phyloP scores from a whole-genome alignment of 768 basidiomycete species.

The Psilocybe sp. region DNA sequence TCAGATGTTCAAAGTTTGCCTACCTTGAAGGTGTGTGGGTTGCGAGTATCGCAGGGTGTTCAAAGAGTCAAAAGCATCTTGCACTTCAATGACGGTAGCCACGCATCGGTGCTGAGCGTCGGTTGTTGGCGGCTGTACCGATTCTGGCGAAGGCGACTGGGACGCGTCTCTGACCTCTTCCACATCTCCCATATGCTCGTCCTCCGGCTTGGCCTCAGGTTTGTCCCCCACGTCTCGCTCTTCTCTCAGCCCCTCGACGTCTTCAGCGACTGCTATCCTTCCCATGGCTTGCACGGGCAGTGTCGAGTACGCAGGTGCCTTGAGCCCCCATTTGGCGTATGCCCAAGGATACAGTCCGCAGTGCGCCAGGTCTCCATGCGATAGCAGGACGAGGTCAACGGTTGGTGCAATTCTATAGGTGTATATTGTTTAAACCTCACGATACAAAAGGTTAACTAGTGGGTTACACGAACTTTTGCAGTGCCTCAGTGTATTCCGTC shows the following conservation, averaged over 20 bases:
- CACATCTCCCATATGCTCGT: conserved; percentile 20
- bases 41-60: conserved; percentile 94
- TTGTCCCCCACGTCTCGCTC: conserved; percentile 67
- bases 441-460: neutral
- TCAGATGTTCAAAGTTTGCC: neutral
- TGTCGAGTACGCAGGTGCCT: conserved; percentile 90
- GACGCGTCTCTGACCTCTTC: conserved; percentile 22
- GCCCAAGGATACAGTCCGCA: conserved; percentile 94
- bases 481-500: conserved; percentile 62
- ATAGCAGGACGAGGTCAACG: conserved; percentile 88
- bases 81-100: conserved; percentile 79
- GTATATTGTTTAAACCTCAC: conserved; percentile 5
- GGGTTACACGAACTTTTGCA: conserved; percentile 57
- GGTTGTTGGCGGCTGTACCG: neutral
- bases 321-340: conserved; percentile 80
- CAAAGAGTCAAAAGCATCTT: conserved; percentile 89
- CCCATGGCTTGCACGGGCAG: conserved; percentile 96
- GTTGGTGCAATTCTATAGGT: conserved; percentile 65
- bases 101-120: conserved; percentile 52
- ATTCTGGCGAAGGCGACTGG: conserved; percentile 23
- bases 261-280: conserved; percentile 85
- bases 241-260: conserved; percentile 76
- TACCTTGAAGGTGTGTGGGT: conserved; percentile 92
- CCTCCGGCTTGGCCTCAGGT: conserved; percentile 21
- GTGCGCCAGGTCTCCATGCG: conserved; percentile 89